These are phyloP conservation scores for Aspergillus sp. DNA, from an alignment of 2,329 filamentous ascomycete species.

Conservation along the genomic window DNA sequence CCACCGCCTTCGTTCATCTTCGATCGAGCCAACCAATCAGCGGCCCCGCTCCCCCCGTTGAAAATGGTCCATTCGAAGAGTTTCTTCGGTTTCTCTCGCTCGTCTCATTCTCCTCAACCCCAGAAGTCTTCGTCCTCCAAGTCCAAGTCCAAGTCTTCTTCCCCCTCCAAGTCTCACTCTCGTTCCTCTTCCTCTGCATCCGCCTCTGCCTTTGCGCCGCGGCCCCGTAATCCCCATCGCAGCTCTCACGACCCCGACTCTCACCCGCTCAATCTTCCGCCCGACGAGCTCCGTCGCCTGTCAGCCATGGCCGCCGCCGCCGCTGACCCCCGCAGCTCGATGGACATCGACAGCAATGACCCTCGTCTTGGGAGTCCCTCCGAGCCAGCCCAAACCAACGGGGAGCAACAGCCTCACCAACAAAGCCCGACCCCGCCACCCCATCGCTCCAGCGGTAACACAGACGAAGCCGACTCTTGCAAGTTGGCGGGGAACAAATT, in stretches of 20 bases:
- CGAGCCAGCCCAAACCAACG: conserved; percentile 31
- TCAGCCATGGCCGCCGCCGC: conserved; percentile 56
- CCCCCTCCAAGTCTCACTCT: conserved; percentile 20
- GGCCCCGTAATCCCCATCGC: conserved; percentile 23
- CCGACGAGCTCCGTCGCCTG: conserved; percentile 80
- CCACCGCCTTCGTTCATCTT: conserved; percentile 43
- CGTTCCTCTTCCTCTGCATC: conserved; percentile 33
- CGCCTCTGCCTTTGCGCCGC: conserved; percentile 24
- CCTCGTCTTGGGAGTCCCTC: conserved; percentile 54
- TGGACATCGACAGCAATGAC: conserved; percentile 72
- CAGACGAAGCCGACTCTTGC: conserved; percentile 82
- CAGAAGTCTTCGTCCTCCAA: conserved; percentile 13
- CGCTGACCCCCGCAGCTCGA: conserved; percentile 56
- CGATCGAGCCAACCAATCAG: conserved; percentile 29
- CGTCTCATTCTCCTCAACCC: conserved; percentile 14
- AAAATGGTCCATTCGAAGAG: conserved; percentile 33
- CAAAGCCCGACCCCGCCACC: conserved; percentile 49
- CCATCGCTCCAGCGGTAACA: conserved; percentile 50
- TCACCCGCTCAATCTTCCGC: conserved; percentile 86
- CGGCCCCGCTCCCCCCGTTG: conserved; percentile 12
- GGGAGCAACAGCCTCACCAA: conserved; percentile 26
- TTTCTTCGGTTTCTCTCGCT: conserved; percentile 39
- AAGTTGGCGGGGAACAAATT: conserved; percentile 94
- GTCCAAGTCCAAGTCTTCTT: conserved; percentile 20
- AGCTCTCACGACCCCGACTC: conserved; percentile 56